A percentile compares a stretch with the other conserved stretches of the same genome.
These are phyloP conservation scores for Penicillium sp. DNA, from an alignment of 2,329 filamentous ascomycete genomes.

Conservation along the genomic window DNA sequence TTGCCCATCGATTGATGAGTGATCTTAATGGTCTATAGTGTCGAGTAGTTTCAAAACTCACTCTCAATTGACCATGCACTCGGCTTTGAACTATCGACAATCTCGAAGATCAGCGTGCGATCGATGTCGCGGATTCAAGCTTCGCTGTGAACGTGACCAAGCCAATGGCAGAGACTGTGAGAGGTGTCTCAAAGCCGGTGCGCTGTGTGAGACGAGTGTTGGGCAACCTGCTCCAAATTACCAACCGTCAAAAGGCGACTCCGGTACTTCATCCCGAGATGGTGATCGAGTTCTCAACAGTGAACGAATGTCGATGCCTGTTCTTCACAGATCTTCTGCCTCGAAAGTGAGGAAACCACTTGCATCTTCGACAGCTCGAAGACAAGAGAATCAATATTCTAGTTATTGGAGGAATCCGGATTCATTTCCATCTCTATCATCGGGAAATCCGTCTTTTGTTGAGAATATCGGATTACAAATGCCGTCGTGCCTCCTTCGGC, in stretches of 20 bases:
- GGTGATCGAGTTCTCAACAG: neutral
- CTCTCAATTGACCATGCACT: conserved; percentile 13
- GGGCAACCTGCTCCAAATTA: conserved; percentile 10
- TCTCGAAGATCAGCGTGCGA: conserved; percentile 23
- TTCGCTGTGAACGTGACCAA: conserved; percentile 22
- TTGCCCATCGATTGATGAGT: neutral
- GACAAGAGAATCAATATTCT: neutral
- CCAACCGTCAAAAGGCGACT: neutral
- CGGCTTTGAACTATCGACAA: conserved; percentile 18
- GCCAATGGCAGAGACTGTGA: conserved; percentile 21
- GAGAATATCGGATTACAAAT: neutral
- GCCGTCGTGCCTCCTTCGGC: neutral
- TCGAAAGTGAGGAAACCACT: conserved; percentile 10
- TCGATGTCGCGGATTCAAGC: conserved; percentile 23
- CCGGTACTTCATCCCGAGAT: neutral
- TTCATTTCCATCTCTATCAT: neutral
- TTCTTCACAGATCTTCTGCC: conserved; percentile 12
- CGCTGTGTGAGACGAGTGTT: conserved; percentile 19
- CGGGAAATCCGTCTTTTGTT: neutral
- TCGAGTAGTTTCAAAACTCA: neutral
- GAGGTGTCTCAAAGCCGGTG: conserved; percentile 24
- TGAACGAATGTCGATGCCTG: conserved; percentile 3
- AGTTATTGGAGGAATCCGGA: conserved; percentile 4
- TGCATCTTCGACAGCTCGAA: neutral
- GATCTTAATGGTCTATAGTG: neutral